Evolutionary conservation across 2,329 filamentous ascomycete genomes (phyloP).

Genomic region (Claviceps arundinis): DNA sequence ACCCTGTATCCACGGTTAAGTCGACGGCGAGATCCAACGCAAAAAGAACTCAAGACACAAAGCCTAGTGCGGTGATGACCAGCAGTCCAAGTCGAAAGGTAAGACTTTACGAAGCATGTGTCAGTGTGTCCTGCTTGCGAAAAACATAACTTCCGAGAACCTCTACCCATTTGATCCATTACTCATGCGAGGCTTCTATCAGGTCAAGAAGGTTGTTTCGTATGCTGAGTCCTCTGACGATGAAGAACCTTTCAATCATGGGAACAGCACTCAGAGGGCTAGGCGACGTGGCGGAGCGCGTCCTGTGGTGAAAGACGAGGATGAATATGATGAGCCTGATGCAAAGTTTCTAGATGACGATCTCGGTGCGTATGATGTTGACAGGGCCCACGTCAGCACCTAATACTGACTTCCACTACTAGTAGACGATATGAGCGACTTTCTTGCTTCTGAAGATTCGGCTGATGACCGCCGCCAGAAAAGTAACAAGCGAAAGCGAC

Average conservation of each 20-base stretch:
- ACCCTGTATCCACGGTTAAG: constrained; percentile 30
- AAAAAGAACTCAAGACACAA: constrained; percentile 4
- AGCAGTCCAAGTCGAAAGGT: constrained; percentile 77
- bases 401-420: constrained; percentile 4
- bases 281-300: constrained; percentile 35
- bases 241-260: constrained; percentile 52
- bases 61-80: constrained; percentile 20
- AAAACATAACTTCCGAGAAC: too few relatives aligned
- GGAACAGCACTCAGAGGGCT: constrained; percentile 23
- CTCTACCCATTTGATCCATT: background rate
- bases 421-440: constrained; percentile 65
- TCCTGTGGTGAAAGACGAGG: constrained; percentile 49
- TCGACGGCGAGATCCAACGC: constrained; percentile 26
- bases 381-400: too few relatives aligned
- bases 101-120: constrained; percentile 9
- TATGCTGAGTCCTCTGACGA: constrained; percentile 81
- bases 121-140: too few relatives aligned
- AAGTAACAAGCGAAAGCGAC: constrained; percentile 65
- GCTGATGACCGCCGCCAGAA: constrained; percentile 43
- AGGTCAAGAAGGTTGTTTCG: constrained; percentile 49
- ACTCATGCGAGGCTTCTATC: background rate
- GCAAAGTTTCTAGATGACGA: constrained; percentile 36
- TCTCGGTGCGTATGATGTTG: constrained; percentile 12
- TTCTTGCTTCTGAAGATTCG: constrained; percentile 76
- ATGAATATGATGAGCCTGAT: constrained; percentile 59